Percentiles rank a stretch among this genome's conserved stretches.
Evolutionary conservation across 495 filamentous ascomycete genomes (phyloP).

Genomic region (Diplogelasinospora grovesii): DNA sequence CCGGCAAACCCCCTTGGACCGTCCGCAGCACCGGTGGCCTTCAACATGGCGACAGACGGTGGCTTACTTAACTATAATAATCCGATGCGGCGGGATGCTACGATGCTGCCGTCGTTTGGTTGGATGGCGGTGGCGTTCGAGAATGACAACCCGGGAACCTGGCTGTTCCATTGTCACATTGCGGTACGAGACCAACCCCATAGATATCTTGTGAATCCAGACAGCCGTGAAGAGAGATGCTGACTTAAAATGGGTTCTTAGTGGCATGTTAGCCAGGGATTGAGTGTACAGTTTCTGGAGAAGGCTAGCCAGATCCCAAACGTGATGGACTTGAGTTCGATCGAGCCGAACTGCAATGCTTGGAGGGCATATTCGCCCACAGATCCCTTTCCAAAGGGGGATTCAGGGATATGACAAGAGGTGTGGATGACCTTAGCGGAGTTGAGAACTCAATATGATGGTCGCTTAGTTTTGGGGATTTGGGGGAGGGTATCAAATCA

Average conservation of each 20-base stretch:
- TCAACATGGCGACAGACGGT: constrained; percentile 16
- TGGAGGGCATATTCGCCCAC: constrained; percentile 8
- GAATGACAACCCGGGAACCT: constrained; percentile 47
- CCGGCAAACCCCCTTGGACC: constrained; percentile 25
- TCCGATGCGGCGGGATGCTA: constrained; percentile 21
- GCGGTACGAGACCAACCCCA: constrained; percentile 14
- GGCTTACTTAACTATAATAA: constrained; percentile 30
- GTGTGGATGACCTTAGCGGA: neutral
- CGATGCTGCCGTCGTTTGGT: constrained; percentile 39
- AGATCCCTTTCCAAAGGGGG: constrained; percentile 7
- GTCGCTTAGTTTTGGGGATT: too few species aligned
- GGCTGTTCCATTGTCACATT: constrained; percentile 50
- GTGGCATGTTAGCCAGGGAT: constrained; percentile 37
- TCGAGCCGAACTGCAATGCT: constrained; percentile 13
- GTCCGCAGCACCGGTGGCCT: constrained; percentile 39
- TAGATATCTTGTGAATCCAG: neutral
- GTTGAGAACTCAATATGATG: too few species aligned
- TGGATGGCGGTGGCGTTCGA: constrained; percentile 44
- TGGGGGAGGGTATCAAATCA: too few species aligned
- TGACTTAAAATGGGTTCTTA: neutral
- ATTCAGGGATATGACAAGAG: too few species aligned
- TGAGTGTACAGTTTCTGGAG: constrained; percentile 44
- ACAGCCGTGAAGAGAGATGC: neutral
- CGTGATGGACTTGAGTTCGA: constrained; percentile 3
- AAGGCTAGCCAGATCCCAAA: constrained; percentile 6